These are phyloP conservation scores for Apiotrichum akiyoshidainum DNA, from an alignment of 1,284 basidiomycete genomes.

Conservation along the genomic window DNA sequence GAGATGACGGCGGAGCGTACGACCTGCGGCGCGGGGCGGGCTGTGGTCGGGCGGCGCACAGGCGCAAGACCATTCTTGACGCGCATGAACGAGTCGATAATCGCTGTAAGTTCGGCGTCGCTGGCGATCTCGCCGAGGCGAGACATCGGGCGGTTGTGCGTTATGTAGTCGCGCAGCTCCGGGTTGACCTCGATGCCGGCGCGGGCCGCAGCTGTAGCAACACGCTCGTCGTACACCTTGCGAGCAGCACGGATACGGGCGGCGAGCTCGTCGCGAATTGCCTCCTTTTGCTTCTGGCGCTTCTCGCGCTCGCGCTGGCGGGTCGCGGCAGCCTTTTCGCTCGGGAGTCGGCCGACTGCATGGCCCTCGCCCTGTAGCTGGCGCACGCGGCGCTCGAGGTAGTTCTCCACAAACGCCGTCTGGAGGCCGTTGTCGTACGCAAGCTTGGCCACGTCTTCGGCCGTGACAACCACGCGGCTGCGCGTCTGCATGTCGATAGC, in stretches of 20 bases:
- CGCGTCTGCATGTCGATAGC: slow-evolving; percentile 22
- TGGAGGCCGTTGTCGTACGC: slow-evolving; percentile 37
- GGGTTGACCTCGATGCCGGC: slow-evolving; percentile 20
- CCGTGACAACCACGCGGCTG: slow-evolving; percentile 12
- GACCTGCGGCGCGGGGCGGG: not conserved
- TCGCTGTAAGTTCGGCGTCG: slow-evolving; percentile 16
- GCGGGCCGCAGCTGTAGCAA: slow-evolving; percentile 23
- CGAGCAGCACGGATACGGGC: slow-evolving; percentile 26
- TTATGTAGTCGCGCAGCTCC: slow-evolving; percentile 28
- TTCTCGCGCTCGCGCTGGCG: slow-evolving; percentile 9
- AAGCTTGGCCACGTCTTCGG: slow-evolving; percentile 26
- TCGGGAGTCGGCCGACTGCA: not conserved
- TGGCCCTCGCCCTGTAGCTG: not conserved
- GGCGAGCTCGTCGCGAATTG: slow-evolving; percentile 30
- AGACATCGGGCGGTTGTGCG: slow-evolving; percentile 21
- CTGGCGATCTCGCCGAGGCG: slow-evolving; percentile 17
- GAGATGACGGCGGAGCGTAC: not conserved
- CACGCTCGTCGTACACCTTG: slow-evolving; percentile 30
- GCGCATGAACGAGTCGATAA: slow-evolving; percentile 20
- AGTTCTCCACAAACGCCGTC: slow-evolving; percentile 17
- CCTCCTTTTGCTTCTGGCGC: slow-evolving; percentile 9
- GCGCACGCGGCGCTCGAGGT: slow-evolving; percentile 15
- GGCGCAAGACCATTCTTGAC: slow-evolving; percentile 9
- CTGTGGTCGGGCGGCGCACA: not conserved
- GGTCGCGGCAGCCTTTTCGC: not conserved